Percentiles rank a stretch among this genome's conserved stretches.
Conservation (phyloP, 192 early-diverging fungal species). For the Phycomyces nitens region DNA sequence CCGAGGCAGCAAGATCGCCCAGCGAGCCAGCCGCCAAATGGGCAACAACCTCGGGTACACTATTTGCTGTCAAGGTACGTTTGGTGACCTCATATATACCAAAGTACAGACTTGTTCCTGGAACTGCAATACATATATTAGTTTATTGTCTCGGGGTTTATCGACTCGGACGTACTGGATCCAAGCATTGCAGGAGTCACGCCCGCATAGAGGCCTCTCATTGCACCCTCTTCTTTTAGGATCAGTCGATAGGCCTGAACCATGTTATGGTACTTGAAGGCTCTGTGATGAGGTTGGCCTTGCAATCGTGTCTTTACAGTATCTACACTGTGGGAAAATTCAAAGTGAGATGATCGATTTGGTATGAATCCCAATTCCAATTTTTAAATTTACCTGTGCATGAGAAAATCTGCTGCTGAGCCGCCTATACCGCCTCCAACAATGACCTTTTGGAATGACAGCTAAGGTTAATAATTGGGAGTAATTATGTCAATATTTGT, state of each 20-base stretch:
- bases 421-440: slow-evolving; percentile 54
- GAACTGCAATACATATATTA: slow-evolving; percentile 31
- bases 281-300: slow-evolving; percentile 45
- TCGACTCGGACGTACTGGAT: slow-evolving; percentile 14
- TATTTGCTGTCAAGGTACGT: slow-evolving; percentile 43
- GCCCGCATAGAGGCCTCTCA: slow-evolving; percentile 51
- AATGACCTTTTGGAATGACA: slow-evolving; percentile 29
- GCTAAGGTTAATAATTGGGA: neutral
- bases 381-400: slow-evolving; percentile 49
- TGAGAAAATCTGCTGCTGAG: slow-evolving; percentile 48
- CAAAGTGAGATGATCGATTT: neutral
- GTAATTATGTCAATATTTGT: neutral
- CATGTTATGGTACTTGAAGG: slow-evolving; percentile 56
- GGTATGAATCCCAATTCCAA: neutral
- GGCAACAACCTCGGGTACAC: slow-evolving; percentile 44
- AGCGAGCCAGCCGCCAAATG: slow-evolving; percentile 55
- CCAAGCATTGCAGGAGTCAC: slow-evolving; percentile 56
- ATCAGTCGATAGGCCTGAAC: slow-evolving; percentile 54
- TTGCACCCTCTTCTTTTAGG: slow-evolving; percentile 48
- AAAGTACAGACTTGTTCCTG: slow-evolving; percentile 55
- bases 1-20: slow-evolving; percentile 53
- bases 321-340: slow-evolving; percentile 28
- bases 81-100: slow-evolving; percentile 56
- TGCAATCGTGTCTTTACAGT: slow-evolving; percentile 58
- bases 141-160: neutral